phyloP scores from a whole-genome alignment of 305 asterid species.

The Fraxinus sp. region DNA sequence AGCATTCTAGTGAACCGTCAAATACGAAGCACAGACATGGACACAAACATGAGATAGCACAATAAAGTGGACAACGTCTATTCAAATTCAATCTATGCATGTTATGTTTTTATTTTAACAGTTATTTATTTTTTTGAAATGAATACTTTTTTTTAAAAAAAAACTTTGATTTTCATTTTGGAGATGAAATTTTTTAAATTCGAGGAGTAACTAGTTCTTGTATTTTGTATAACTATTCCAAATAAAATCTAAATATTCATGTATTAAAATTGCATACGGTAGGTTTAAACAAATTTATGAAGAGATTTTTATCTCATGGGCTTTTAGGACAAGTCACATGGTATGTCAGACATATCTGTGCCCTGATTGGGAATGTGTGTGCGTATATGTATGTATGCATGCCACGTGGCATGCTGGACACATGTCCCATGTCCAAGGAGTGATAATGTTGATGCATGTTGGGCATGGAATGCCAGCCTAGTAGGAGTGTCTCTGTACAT shows the following conservation, averaged over 20 bases:
- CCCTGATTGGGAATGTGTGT: neutral
- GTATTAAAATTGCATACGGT: neutral
- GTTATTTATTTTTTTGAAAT: neutral
- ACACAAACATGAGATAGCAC: neutral
- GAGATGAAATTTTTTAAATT: neutral
- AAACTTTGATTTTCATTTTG: neutral
- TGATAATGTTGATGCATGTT: neutral
- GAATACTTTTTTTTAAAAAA: neutral
- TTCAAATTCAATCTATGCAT: neutral
- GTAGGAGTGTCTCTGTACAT: neutral
- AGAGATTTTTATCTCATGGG: neutral
- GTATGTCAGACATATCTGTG: neutral
- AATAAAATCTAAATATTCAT: neutral
- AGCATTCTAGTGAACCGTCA: neutral
- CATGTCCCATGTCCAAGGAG: neutral
- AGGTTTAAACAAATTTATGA: neutral
- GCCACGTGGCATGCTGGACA: neutral
- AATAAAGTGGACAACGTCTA: neutral
- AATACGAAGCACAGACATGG: neutral
- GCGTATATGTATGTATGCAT: neutral
- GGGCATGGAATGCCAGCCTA: neutral
- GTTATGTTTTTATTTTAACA: neutral
- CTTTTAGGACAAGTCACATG: neutral
- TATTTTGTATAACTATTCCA: neutral
- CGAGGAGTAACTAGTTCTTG: neutral